These are phyloP conservation scores for Pleurotus tuber-regium DNA, from an alignment of 768 basidiomycete species.

Conservation along the genomic window DNA sequence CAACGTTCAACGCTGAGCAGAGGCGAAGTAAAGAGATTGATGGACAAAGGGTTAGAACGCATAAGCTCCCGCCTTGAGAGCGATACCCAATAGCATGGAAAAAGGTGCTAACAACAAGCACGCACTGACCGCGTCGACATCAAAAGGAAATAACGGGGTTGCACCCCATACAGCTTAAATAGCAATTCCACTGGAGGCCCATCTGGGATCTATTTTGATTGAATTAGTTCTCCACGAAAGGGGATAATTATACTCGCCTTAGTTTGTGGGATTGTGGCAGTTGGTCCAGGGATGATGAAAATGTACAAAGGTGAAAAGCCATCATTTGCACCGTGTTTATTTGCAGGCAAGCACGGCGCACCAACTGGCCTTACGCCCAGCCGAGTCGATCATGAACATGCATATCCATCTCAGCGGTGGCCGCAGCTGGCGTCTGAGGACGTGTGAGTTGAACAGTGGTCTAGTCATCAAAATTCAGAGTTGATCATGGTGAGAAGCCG, in stretches of 20 bases:
- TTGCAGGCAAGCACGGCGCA: background rate
- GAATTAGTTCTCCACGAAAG: background rate
- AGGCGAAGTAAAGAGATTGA: background rate
- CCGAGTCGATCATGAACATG: too few species aligned
- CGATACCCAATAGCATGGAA: background rate
- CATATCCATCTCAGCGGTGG: background rate
- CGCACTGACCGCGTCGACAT: background rate
- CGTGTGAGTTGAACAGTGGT: too few species aligned
- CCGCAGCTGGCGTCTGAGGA: too few species aligned
- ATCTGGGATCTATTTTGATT: constrained; percentile 1
- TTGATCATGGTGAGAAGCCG: too few species aligned
- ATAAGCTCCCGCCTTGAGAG: background rate
- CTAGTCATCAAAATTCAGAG: too few species aligned
- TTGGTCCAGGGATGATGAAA: background rate
- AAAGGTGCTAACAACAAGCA: background rate
- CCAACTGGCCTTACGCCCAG: background rate
- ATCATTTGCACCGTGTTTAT: background rate
- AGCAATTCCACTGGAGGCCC: background rate
- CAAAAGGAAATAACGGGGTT: background rate
- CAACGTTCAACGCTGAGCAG: constrained; percentile 1
- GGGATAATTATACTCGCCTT: background rate
- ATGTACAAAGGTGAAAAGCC: background rate
- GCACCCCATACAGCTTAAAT: background rate
- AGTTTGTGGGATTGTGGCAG: background rate
- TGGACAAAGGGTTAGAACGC: background rate